phyloP scores from a whole-genome alignment of 345 rosid species.

The Carallia pectinifolia region DNA sequence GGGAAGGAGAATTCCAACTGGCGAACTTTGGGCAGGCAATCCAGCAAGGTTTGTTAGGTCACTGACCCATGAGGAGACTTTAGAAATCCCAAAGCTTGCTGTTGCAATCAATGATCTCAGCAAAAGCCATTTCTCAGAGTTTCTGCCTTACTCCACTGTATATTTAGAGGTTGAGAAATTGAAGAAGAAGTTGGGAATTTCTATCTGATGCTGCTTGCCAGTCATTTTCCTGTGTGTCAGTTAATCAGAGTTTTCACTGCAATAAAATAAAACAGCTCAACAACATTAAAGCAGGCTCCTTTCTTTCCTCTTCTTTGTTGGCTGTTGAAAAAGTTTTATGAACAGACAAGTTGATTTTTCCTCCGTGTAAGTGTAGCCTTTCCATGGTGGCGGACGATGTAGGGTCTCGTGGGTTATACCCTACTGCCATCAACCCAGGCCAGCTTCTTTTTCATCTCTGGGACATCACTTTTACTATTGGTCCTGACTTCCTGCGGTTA shows the following conservation, averaged over 20 bases:
- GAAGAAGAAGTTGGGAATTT: slow-evolving; percentile 68
- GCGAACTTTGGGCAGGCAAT: slow-evolving; percentile 98
- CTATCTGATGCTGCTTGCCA: slow-evolving; percentile 38
- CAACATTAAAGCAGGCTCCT: slow-evolving; percentile 39
- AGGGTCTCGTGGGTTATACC: no score
- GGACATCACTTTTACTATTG: no score
- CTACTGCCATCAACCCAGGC: no score
- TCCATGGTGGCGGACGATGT: no score
- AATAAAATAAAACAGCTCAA: slow-evolving; percentile 60
- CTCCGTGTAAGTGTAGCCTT: no score
- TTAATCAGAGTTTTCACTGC: slow-evolving; percentile 31
- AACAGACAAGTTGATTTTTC: no score
- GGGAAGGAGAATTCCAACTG: slow-evolving; percentile 91
- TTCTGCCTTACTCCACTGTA: slow-evolving; percentile 85
- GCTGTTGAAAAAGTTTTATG: slow-evolving; percentile 17
- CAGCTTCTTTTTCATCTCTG: no score
- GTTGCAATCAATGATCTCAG: slow-evolving; percentile 87
- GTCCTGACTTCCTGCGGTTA: no score
- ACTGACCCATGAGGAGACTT: slow-evolving; percentile 82
- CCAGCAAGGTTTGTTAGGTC: slow-evolving; percentile 91
- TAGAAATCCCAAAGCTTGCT: slow-evolving; percentile 95
- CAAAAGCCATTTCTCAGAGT: slow-evolving; percentile 68
- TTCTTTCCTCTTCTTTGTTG: slow-evolving; percentile 19
- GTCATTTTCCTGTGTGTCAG: slow-evolving; percentile 22
- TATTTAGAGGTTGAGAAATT: slow-evolving; percentile 95